Conservation (phyloP, 805 yeast species). For the Metschnikowia santaceciliae region DNA sequence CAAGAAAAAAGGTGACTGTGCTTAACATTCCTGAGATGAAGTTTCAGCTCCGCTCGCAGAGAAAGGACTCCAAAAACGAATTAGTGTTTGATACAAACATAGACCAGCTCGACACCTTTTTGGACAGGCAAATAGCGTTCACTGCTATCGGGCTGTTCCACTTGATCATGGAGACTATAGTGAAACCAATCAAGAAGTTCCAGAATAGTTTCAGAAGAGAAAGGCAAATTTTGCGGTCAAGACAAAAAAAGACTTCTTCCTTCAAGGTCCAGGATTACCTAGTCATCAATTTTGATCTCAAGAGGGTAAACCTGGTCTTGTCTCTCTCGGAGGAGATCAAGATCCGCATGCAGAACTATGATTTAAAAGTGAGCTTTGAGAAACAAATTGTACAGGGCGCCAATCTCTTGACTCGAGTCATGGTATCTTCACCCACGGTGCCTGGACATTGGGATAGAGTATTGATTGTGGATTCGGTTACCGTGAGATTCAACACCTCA, state of each 20-base stretch:
- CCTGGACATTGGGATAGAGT: constrained; percentile 15
- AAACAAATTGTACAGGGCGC: neutral
- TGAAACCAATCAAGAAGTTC: constrained; percentile 27
- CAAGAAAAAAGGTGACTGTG: constrained; percentile 14
- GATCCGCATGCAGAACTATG: constrained; percentile 16
- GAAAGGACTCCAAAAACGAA: neutral
- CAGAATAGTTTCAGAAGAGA: constrained; percentile 23
- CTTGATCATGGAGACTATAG: constrained; percentile 26
- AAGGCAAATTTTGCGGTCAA: constrained; percentile 9
- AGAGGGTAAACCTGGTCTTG: constrained; percentile 11
- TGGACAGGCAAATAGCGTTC: constrained; percentile 32
- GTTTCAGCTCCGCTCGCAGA: constrained; percentile 8
- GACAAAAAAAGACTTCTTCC: neutral
- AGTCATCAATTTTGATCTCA: constrained; percentile 1
- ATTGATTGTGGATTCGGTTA: constrained; percentile 12
- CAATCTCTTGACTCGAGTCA: constrained; percentile 9
- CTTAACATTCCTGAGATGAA: constrained; percentile 22
- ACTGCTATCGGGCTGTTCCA: constrained; percentile 32
- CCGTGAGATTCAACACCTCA: constrained; percentile 6
- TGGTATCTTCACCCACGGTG: constrained; percentile 10
- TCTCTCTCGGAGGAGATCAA: constrained; percentile 15
- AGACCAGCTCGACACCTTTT: constrained; percentile 17
- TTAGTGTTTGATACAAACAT: constrained; percentile 5
- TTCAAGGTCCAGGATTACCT: constrained; percentile 4
- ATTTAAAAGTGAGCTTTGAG: neutral